These are phyloP conservation scores for Pezicula carpinea DNA, from an alignment of 2,329 filamentous ascomycete species.

Conservation along the genomic window DNA sequence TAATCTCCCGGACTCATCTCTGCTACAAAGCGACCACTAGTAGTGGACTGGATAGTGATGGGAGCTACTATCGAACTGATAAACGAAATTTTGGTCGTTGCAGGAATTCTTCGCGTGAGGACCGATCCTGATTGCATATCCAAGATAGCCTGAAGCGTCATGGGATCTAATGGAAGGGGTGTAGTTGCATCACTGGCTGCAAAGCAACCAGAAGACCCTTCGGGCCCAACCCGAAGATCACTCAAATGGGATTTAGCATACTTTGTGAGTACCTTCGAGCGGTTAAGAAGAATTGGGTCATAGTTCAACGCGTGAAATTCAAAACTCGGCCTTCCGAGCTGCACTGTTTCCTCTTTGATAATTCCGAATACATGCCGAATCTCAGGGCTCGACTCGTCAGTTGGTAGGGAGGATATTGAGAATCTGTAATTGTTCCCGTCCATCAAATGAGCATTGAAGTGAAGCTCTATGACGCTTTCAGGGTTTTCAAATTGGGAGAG, in stretches of 20 bases:
- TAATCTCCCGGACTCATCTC: neutral
- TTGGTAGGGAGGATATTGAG: neutral
- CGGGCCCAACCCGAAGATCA: too few relatives aligned
- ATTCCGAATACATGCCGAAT: neutral
- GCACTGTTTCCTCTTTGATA: neutral
- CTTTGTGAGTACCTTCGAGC: too few relatives aligned
- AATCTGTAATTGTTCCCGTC: neutral
- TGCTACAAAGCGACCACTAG: neutral
- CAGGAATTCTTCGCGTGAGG: too few relatives aligned
- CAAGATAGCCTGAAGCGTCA: too few relatives aligned
- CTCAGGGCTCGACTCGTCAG: neutral
- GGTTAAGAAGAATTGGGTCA: too few relatives aligned
- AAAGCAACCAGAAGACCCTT: too few relatives aligned
- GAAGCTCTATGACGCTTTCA: neutral
- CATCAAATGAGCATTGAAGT: neutral
- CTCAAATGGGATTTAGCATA: too few relatives aligned
- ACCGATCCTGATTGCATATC: too few relatives aligned
- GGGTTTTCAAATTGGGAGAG: neutral
- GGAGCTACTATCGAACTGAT: neutral
- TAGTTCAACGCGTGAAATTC: too few relatives aligned
- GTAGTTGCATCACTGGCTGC: too few relatives aligned
- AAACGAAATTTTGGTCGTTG: neutral
- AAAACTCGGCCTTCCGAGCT: neutral
- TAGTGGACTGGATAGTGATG: neutral
- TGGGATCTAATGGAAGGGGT: too few relatives aligned